phyloP scores from a whole-genome alignment of 2,329 filamentous ascomycete species.

The Neocucurbitaria cava region DNA sequence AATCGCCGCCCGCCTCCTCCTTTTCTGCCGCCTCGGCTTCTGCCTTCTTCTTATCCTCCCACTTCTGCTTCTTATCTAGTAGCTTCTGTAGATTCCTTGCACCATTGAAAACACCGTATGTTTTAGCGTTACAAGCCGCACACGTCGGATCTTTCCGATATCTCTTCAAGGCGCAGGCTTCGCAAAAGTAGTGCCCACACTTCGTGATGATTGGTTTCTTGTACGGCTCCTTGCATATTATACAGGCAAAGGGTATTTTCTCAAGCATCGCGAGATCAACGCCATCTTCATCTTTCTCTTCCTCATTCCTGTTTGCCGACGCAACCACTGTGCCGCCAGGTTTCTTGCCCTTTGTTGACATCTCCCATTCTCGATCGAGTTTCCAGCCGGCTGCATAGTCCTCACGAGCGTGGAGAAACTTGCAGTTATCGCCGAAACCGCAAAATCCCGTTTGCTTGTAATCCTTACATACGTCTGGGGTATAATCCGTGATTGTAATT shows the following conservation, averaged over 20 bases:
- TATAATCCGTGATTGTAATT: slow-evolving; percentile 88
- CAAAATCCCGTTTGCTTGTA: slow-evolving; percentile 75
- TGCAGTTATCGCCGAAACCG: slow-evolving; percentile 80
- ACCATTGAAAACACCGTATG: slow-evolving; percentile 86
- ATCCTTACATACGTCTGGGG: slow-evolving; percentile 94
- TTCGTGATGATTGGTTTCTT: slow-evolving; percentile 83
- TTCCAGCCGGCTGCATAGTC: slow-evolving; percentile 95
- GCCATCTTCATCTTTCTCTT: slow-evolving; percentile 55
- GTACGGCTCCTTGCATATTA: slow-evolving; percentile 83
- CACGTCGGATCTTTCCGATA: slow-evolving; percentile 89
- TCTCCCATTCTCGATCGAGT: slow-evolving; percentile 93
- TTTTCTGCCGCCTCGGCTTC: slow-evolving; percentile 58
- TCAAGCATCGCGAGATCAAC: slow-evolving; percentile 76
- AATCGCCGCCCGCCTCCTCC: slow-evolving; percentile 30
- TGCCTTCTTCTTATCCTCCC: slow-evolving; percentile 64
- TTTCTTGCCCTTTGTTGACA: slow-evolving; percentile 70
- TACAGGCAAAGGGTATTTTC: slow-evolving; percentile 87
- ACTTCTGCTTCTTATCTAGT: slow-evolving; percentile 73
- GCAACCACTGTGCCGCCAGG: slow-evolving; percentile 61
- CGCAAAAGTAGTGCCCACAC: slow-evolving; percentile 96
- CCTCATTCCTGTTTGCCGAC: slow-evolving; percentile 60
- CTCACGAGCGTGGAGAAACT: slow-evolving; percentile 77
- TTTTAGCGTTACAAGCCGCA: slow-evolving; percentile 83
- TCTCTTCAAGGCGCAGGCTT: slow-evolving; percentile 82
- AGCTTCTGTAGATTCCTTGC: slow-evolving; percentile 84